These are phyloP conservation scores for Paraconiothyrium brasiliense DNA, from an alignment of 2,329 filamentous ascomycete genomes.

Conservation along the genomic window DNA sequence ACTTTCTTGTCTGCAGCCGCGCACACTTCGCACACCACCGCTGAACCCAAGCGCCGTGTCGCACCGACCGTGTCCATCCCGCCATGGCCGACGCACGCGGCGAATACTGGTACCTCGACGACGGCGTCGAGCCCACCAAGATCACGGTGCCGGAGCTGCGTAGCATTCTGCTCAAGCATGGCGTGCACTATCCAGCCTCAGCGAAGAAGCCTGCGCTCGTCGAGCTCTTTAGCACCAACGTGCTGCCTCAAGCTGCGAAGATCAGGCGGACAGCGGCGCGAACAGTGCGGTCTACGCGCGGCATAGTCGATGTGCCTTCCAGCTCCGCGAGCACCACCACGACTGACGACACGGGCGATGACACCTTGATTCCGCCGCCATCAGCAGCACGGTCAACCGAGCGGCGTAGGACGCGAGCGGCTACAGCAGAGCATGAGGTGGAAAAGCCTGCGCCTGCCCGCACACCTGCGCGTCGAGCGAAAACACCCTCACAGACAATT, in stretches of 20 bases:
- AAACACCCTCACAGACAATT: conserved; percentile 48
- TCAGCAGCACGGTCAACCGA: conserved; percentile 38
- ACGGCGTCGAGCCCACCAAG: conserved; percentile 82
- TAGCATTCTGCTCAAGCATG: conserved; percentile 89
- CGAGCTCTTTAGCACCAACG: conserved; percentile 80
- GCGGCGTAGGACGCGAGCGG: conserved; percentile 52
- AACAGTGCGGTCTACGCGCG: conserved; percentile 85
- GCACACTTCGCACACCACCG: not conserved
- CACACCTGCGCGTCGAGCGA: conserved; percentile 32
- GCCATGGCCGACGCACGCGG: conserved; percentile 47
- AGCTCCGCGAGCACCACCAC: conserved; percentile 70
- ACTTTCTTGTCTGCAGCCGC: not conserved
- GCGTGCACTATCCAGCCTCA: conserved; percentile 83
- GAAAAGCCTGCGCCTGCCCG: conserved; percentile 19
- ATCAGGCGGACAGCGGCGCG: conserved; percentile 78
- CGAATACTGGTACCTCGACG: conserved; percentile 74
- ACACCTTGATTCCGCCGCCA: conserved; percentile 54
- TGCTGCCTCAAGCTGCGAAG: conserved; percentile 80
- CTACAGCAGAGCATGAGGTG: conserved; percentile 47
- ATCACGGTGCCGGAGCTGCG: conserved; percentile 89
- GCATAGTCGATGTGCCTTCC: conserved; percentile 75
- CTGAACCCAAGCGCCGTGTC: not conserved
- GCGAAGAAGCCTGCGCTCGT: conserved; percentile 93
- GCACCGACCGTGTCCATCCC: not conserved
- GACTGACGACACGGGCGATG: conserved; percentile 58